Conservation (phyloP, 73 alveolate species). For the Uronychia setigera region DNA sequence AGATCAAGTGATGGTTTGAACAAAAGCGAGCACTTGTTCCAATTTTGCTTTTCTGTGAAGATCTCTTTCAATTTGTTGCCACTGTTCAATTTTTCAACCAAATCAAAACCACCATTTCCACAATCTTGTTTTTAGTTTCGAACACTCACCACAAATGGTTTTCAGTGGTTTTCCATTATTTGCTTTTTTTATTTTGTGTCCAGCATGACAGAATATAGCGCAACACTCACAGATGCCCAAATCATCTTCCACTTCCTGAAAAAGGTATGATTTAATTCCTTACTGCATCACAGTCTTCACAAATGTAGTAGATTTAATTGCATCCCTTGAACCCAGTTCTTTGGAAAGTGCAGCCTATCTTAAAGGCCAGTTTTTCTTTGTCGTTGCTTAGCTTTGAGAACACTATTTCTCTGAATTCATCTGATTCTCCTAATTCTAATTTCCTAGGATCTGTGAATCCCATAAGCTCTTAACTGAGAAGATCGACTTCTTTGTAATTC, state of each 20-base stretch:
- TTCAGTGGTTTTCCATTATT: neutral
- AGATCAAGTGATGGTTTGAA: neutral
- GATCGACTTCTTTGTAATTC: neutral
- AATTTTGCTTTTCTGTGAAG: neutral
- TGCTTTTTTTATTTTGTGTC: constrained; percentile 10
- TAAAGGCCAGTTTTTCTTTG: neutral
- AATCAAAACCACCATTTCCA: constrained; percentile 10
- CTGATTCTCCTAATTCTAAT: neutral
- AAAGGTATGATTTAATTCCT: neutral
- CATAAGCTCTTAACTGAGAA: neutral
- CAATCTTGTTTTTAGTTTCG: neutral
- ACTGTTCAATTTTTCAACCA: neutral
- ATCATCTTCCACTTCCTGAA: neutral
- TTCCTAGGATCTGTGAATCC: neutral
- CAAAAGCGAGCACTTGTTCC: neutral
- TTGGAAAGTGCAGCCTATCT: constrained; percentile 18
- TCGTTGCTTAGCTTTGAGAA: neutral
- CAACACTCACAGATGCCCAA: constrained; percentile 11
- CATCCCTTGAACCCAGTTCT: constrained; percentile 6
- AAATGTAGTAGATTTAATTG: neutral
- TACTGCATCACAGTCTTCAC: constrained; percentile 13
- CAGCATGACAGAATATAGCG: constrained; percentile 26
- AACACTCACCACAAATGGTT: neutral
- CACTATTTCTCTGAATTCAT: neutral
- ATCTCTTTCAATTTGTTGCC: neutral